Base-by-base conservation (phyloP, 2,329 filamentous ascomycete genomes). In the Neofusicoccum parvum region DNA sequence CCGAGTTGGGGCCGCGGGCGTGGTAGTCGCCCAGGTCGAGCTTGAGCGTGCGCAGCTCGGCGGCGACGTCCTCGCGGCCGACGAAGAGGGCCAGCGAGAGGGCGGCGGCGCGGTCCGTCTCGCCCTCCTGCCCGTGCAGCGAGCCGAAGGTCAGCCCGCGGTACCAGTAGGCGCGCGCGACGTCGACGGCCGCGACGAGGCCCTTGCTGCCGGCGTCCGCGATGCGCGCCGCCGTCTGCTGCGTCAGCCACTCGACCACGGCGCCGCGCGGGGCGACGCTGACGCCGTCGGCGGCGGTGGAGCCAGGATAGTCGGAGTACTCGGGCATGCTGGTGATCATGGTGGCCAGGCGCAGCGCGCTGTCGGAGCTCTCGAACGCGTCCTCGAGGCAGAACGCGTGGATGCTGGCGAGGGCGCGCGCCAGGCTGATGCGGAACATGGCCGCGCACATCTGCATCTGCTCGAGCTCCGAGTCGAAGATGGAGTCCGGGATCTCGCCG, bases 51-150 rank as follows among this genome's bases (percentile, higher is more conserved):
- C 32, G 36, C 10, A 62, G 27, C 34, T 62, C 58, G 32, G 50
- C 49, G 6, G 43, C 11, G 9, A 62, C 58, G 5, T 50, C 45
- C 12, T 49, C 41, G 9, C 23, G 43, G 7, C 17, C n/a, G 11
- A 37, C 43, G n/a, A n/a, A 49, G 58, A 36, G 14, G 10, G 20
- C 11, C 6, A 62, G 34, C 27, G 58, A 49, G 45, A 62, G 17
- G 32, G 27, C 32, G 46, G 49, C 39, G 32, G 49, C 39, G 58
- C 58, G 45, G 34, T 62, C 58, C 5, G 58, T 62, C 45, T 62
- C 58, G 20, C 49, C 58, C 3, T 37, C 34, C 15, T 49, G 27
- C 43, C 43, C n/a, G 49, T 17, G 6, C 23, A 50, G 20, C 32
- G 20, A 37, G 11, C 34, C 15, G 32, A 62, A 12, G 9, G 45